phyloP scores from a whole-genome alignment of 352 stramenopile genomes.

The Globisporangium echinulatum region DNA sequence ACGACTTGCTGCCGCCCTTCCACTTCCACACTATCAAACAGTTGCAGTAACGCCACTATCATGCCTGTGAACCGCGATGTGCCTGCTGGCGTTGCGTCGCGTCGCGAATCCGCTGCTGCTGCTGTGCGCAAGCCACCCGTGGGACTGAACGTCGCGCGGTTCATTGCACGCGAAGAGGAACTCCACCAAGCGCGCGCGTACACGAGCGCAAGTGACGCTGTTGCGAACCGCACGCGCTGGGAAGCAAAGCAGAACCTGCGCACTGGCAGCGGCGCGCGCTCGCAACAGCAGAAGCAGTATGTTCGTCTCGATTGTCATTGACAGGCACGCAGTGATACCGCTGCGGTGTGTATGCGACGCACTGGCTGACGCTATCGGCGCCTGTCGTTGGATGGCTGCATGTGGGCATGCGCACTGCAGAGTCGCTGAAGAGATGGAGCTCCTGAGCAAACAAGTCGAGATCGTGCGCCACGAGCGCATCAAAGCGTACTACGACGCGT shows the following conservation, averaged over 20 bases:
- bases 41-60: background rate
- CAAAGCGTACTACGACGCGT: conserved; percentile 68
- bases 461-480: conserved; percentile 57
- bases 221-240: conserved; percentile 50
- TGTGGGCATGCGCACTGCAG: conserved; percentile 13
- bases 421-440: conserved; percentile 61
- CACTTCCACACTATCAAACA: background rate
- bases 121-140: conserved; percentile 33
- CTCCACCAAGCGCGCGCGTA: conserved; percentile 58
- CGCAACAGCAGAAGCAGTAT: conserved; percentile 53
- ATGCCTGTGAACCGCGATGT: conserved; percentile 52
- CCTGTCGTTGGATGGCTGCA: background rate
- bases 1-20: background rate
- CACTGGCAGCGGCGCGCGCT: conserved; percentile 36
- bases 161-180: conserved; percentile 73
- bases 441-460: conserved; percentile 71
- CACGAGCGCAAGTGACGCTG: conserved; percentile 39
- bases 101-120: conserved; percentile 15
- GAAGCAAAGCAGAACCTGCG: conserved; percentile 72
- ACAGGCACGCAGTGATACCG: too few species aligned
- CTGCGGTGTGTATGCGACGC: too few species aligned
- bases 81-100: conserved; percentile 42
- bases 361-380: too few species aligned
- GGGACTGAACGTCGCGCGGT: conserved; percentile 61
- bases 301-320: background rate